Conservation (phyloP, 805 yeast genomes). For the Ogataea trehalophila region DNA sequence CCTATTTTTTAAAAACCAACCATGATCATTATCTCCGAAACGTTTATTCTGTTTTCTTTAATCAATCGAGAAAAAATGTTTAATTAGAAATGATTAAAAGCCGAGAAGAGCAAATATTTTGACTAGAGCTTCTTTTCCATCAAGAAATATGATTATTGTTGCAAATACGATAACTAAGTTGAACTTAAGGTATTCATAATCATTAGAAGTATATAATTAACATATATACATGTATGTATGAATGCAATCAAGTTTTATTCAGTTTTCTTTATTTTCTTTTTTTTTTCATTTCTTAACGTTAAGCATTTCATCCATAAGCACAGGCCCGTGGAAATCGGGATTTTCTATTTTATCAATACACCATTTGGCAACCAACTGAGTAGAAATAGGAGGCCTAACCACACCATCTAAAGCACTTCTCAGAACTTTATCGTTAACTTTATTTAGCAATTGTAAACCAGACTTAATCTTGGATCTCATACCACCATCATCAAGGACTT, state of each 20-base stretch:
- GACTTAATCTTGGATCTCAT: conserved; percentile 38
- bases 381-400: conserved; percentile 59
- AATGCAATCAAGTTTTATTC: not conserved
- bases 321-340: conserved; percentile 48
- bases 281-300: conserved; percentile 3
- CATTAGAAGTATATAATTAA: too few species aligned
- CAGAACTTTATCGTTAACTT: conserved; percentile 39
- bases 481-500: conserved; percentile 25
- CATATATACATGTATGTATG: too few species aligned
- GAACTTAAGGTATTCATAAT: too few species aligned
- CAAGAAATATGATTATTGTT: too few species aligned
- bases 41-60: too few species aligned
- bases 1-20: too few species aligned
- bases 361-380: conserved; percentile 62
- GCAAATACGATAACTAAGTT: too few species aligned
- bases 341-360: conserved; percentile 53
- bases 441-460: conserved; percentile 39
- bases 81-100: too few species aligned
- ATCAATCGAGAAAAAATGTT: too few species aligned
- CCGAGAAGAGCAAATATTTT: too few species aligned
- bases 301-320: conserved; percentile 48
- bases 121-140: too few species aligned
- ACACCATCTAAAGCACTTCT: conserved; percentile 41
- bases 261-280: not conserved
- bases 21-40: too few species aligned